Conservation (phyloP, 1,284 basidiomycete genomes). For the Thelephora terrestris region DNA sequence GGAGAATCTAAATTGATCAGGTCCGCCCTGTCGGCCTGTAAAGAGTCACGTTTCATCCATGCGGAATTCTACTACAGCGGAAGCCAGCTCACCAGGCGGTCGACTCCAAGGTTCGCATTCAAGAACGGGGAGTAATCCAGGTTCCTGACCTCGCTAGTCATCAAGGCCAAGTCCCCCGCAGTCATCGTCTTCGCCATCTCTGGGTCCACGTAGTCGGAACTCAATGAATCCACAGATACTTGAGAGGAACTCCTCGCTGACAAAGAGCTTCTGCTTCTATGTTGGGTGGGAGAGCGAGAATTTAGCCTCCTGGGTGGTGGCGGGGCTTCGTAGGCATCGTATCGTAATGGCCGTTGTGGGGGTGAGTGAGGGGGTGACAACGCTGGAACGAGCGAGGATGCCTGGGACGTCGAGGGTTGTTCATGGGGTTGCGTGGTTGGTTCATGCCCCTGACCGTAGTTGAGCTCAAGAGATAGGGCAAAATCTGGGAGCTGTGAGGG, state of each 20-base stretch:
- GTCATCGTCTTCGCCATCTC: slow-evolving; percentile 34
- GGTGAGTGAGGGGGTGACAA: slow-evolving; percentile 9
- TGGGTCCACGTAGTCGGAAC: slow-evolving; percentile 15
- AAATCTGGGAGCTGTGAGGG: slow-evolving; percentile 57
- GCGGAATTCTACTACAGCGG: not conserved
- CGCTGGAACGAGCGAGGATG: slow-evolving; percentile 2
- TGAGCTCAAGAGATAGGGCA: slow-evolving; percentile 35
- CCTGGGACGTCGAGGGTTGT: not conserved
- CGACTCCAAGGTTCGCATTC: slow-evolving; percentile 3
- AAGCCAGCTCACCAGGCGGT: not conserved
- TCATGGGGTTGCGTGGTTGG: not conserved
- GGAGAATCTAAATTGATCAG: slow-evolving; percentile 64
- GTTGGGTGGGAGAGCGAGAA: slow-evolving; percentile 19
- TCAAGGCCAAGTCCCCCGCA: slow-evolving; percentile 48
- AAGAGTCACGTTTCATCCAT: not conserved
- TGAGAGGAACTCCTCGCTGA: slow-evolving; percentile 11
- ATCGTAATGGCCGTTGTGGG: slow-evolving; percentile 44
- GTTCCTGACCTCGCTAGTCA: slow-evolving; percentile 28
- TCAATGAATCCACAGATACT: slow-evolving; percentile 4
- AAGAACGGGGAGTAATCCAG: slow-evolving; percentile 24
- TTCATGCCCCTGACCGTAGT: not conserved
- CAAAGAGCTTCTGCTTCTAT: slow-evolving; percentile 18
- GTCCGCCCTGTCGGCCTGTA: slow-evolving; percentile 36
- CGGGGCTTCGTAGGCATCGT: slow-evolving; percentile 60
- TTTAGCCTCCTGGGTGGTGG: slow-evolving; percentile 28